These are phyloP conservation scores for Dunaliella primolecta DNA, from an alignment of 139 green algal species.

Conservation along the genomic window DNA sequence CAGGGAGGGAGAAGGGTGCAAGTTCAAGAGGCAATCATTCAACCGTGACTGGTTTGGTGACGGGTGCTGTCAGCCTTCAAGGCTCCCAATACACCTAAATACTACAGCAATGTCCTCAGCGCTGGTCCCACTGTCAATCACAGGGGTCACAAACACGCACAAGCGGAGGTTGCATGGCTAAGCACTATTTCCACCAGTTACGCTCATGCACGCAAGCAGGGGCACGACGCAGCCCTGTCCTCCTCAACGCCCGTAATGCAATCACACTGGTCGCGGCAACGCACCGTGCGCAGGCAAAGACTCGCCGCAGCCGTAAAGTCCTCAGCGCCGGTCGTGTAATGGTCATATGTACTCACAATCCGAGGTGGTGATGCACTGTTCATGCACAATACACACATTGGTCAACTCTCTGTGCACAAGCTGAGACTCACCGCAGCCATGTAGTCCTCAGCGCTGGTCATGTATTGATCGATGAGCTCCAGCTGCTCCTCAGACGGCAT, in stretches of 20 bases:
- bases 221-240: no score
- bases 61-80: background rate
- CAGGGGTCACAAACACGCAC: background rate
- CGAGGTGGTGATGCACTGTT: background rate
- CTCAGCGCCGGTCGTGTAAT: background rate
- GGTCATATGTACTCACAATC: no score
- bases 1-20: background rate
- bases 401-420: no score
- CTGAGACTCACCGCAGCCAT: conserved; percentile 7
- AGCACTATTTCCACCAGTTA: no score
- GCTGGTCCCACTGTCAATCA: background rate
- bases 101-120: background rate
- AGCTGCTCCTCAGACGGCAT: conserved; percentile 26
- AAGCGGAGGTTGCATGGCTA: no score
- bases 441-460: conserved; percentile 23
- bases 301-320: background rate
- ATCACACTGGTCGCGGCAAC: no score
- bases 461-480: conserved; percentile 34
- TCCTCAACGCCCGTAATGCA: no score
- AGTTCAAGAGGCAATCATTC: background rate
- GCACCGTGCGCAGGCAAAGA: no score
- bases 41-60: background rate
- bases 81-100: background rate
- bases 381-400: background rate
- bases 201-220: no score